A percentile compares a stretch with the other conserved stretches of the same genome.
These are phyloP conservation scores for Macaranga tanarius DNA, from an alignment of 441 rosid species.

Conservation along the genomic window DNA sequence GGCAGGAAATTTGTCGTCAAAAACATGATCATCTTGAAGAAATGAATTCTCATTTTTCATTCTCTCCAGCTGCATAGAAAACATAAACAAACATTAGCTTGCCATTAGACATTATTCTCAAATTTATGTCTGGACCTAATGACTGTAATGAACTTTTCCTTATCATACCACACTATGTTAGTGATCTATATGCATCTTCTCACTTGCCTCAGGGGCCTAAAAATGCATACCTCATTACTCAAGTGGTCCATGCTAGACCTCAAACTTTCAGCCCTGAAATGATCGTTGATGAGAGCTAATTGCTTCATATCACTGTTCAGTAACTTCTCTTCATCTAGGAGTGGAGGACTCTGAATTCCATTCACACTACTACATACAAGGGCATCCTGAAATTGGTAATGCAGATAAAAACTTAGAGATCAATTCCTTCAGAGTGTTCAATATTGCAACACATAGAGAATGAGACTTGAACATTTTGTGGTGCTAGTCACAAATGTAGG, in stretches of 20 bases:
- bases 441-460: neutral
- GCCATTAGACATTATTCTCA: slow-evolving; percentile 12
- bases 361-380: slow-evolving; percentile 35
- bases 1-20: slow-evolving; percentile 57
- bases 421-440: neutral
- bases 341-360: slow-evolving; percentile 40
- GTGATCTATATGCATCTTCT: slow-evolving; percentile 5
- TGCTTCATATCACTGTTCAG: slow-evolving; percentile 46
- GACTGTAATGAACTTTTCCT: neutral
- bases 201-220: slow-evolving; percentile 10
- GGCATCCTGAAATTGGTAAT: slow-evolving; percentile 47
- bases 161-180: slow-evolving; percentile 15
- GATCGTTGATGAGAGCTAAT: slow-evolving; percentile 53
- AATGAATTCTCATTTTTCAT: slow-evolving; percentile 92
- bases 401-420: slow-evolving; percentile 25
- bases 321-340: slow-evolving; percentile 37
- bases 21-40: slow-evolving; percentile 47
- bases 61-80: slow-evolving; percentile 65
- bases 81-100: slow-evolving; percentile 20
- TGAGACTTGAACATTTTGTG: neutral
- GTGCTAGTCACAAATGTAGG: neutral
- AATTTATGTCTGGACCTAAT: slow-evolving; percentile 1
- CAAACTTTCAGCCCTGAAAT: slow-evolving; percentile 62
- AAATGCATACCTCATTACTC: slow-evolving; percentile 65
- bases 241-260: slow-evolving; percentile 90